phyloP scores from a whole-genome alignment of 768 basidiomycete species.

The Mycena vulgaris region DNA sequence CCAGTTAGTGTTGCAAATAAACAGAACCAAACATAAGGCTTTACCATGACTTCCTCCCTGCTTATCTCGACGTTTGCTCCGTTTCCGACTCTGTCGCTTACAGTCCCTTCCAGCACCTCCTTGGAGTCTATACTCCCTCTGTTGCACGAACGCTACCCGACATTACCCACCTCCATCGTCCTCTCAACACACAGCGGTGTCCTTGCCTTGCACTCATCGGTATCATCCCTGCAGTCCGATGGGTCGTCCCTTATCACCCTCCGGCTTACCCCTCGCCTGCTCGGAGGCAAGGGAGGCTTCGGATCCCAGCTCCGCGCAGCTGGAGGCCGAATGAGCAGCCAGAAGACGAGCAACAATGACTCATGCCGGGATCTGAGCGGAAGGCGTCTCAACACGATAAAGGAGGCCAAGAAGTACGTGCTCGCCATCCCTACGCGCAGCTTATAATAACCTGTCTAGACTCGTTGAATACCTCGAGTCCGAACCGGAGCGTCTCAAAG shows the following conservation, averaged over 20 bases:
- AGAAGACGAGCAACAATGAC: slow-evolving; percentile 96
- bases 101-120: slow-evolving; percentile 57
- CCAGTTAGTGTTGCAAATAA: no score
- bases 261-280: slow-evolving; percentile 79
- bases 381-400: slow-evolving; percentile 91
- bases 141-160: slow-evolving; percentile 62
- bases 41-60: slow-evolving; percentile 44
- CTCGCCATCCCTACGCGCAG: not conserved
- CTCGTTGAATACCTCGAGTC: slow-evolving; percentile 89
- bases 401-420: slow-evolving; percentile 93
- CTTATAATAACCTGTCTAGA: slow-evolving; percentile 54
- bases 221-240: slow-evolving; percentile 45
- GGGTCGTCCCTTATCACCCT: slow-evolving; percentile 68
- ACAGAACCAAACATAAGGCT: slow-evolving; percentile 4
- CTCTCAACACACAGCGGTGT: slow-evolving; percentile 59
- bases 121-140: slow-evolving; percentile 60
- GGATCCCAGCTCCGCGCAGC: slow-evolving; percentile 97
- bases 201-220: slow-evolving; percentile 50
- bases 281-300: slow-evolving; percentile 97
- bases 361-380: slow-evolving; percentile 95
- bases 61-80: slow-evolving; percentile 75
- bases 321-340: slow-evolving; percentile 97
- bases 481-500: slow-evolving; percentile 86
- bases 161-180: slow-evolving; percentile 60
- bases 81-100: slow-evolving; percentile 69